phyloP scores from a whole-genome alignment of 208 protist species.

The Leishmania lainsoni region DNA sequence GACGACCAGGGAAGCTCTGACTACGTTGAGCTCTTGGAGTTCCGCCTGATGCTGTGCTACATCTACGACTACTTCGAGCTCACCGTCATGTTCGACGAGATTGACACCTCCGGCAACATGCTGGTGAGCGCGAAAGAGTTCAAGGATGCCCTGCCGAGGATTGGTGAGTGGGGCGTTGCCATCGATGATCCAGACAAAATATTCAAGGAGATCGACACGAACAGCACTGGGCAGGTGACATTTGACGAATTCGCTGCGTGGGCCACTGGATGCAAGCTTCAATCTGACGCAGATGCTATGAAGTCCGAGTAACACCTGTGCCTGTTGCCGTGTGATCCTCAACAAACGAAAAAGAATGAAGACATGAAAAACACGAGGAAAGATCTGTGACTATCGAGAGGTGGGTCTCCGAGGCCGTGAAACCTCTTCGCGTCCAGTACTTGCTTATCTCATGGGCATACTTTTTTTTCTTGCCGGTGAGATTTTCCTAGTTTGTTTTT shows the following conservation, averaged over 20 bases:
- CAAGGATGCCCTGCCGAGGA: constrained; percentile 52
- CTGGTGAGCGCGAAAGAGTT: constrained; percentile 74
- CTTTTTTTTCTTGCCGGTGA: not conserved
- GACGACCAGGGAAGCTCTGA: constrained; percentile 35
- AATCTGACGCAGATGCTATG: constrained; percentile 6
- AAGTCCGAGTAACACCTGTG: not conserved
- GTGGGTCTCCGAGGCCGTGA: not conserved
- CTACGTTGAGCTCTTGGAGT: constrained; percentile 72
- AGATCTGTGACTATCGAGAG: not conserved
- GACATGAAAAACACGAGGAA: not conserved
- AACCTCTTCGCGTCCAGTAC: not conserved
- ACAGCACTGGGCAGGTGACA: constrained; percentile 68
- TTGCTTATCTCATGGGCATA: not conserved
- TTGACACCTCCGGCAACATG: constrained; percentile 76
- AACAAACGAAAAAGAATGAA: not conserved
- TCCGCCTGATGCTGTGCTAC: constrained; percentile 81
- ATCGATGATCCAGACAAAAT: constrained; percentile 56
- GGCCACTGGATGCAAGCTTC: constrained; percentile 51
- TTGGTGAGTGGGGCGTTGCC: constrained; percentile 60
- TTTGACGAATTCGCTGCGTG: constrained; percentile 86
- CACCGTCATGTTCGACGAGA: constrained; percentile 83
- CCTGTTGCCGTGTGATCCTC: not conserved
- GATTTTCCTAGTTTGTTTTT: not conserved
- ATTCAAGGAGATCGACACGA: constrained; percentile 77
- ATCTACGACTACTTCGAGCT: constrained; percentile 74